phyloP scores from a whole-genome alignment of 1,284 basidiomycete genomes.

The Trametes sp. region DNA sequence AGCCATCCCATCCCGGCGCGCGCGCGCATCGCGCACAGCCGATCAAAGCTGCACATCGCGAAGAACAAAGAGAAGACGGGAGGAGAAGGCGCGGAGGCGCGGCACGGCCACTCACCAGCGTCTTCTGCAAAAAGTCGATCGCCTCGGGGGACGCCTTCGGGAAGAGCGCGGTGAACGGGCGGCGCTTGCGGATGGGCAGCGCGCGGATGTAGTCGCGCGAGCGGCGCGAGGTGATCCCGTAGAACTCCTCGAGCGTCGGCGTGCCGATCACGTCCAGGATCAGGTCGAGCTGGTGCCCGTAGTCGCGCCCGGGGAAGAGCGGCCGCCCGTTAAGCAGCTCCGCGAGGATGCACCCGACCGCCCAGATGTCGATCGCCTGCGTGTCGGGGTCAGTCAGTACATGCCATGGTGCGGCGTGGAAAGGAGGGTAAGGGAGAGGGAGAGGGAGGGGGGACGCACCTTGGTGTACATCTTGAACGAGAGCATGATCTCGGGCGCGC shows the following conservation, averaged over 20 bases:
- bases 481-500: slow-evolving; percentile 90
- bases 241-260: slow-evolving; percentile 87
- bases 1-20: background rate
- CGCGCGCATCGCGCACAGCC: background rate
- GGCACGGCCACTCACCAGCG: slow-evolving; percentile 67
- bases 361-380: slow-evolving; percentile 85
- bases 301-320: slow-evolving; percentile 89
- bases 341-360: slow-evolving; percentile 89
- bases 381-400: slow-evolving; percentile 16
- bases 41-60: background rate
- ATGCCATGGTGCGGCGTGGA: background rate
- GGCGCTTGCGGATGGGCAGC: slow-evolving; percentile 74
- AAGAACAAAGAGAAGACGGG: background rate
- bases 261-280: slow-evolving; percentile 92
- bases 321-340: slow-evolving; percentile 85
- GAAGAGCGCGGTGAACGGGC: slow-evolving; percentile 68
- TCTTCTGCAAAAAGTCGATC: slow-evolving; percentile 85
- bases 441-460: slow-evolving; percentile 40
- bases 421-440: background rate
- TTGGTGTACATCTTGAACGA: slow-evolving; percentile 88
- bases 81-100: too few relatives aligned
- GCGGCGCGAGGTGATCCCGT: slow-evolving; percentile 83
- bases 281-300: slow-evolving; percentile 85
- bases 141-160: slow-evolving; percentile 77
- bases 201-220: slow-evolving; percentile 87